Base-by-base conservation (phyloP, 1,284 basidiomycete genomes). In the Meira miltonrushii region DNA sequence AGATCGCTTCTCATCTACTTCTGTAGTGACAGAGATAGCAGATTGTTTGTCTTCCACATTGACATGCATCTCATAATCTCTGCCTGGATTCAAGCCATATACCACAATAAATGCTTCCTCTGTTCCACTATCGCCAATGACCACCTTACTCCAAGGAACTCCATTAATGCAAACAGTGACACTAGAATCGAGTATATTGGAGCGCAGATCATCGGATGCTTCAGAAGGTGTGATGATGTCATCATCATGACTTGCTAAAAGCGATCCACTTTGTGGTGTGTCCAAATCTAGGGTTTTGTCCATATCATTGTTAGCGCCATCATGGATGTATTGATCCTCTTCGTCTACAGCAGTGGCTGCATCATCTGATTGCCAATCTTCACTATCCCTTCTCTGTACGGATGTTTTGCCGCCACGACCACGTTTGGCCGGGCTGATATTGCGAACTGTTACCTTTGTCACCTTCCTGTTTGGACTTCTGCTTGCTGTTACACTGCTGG, bases 101-200 rank as follows among this genome's bases (percentile, higher is more conserved):
- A 74, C 64, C 62, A 74, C 71, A 28, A 74, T 63, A 51, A 74
- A 67, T 9, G 70, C 70, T 50, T 74, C 71, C 50, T 70, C 69
- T 6, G 63, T 59, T 28, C 66, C 66, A 2, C 63, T 54, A 48
- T 74, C 71, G 2, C 62, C 69, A 13, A 74, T 54, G 43, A 74
- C 58, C 15, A 74, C 71, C 39, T 72, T 67, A 23, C 62, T 59
- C 71, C 71, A 74, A 48, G 66, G 61, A 2, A 54, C 54, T 15
- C 71, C 68, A 28, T 74, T 70, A 48, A 74, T 65, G 5, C 57
- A 58, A 54, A 74, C 65, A 8, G 60, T 67, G 28, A 74, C 65
- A 8, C 66, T 60, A 7, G 61, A 56, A 17, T 69, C 67, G 54
- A 72, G 72, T 40, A 72, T 59, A 37, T 53, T 59, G 37, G 58